Evolutionary conservation across 2,329 filamentous ascomycete genomes (phyloP), one percentile per base, ranked within the genome.

Genomic region (Graphiopsis chlorocephala): DNA sequence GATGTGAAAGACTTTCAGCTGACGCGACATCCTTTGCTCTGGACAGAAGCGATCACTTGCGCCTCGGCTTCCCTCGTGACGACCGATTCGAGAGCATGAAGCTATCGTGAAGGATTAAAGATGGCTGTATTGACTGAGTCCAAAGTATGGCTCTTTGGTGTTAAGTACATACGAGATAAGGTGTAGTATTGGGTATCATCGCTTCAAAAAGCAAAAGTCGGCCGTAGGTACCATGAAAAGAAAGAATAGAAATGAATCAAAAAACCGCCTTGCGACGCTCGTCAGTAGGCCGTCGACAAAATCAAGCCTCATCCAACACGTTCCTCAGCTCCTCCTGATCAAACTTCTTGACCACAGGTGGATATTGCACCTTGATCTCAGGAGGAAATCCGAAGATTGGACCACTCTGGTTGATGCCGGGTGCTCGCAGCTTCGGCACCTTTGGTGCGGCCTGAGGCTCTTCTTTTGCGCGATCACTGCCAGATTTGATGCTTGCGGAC

Each of bases 331-430:
- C 85, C 48, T 86, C 83, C 38, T 82, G 80, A 72, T 91, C 87
- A 25, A 91, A 75, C 1, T 76, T 77, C 28, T 85, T 82, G 0
- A 88, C 80, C 17, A 84, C 83, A 65, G 83, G 84, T 38, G 83
- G 81, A 63, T 69, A 67, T 2, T 86, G 84, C 1, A 85, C 38
- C 76, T 81, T 75, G 78, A 85, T 72, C 76, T 85, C 76, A 78
- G 85, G 72, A 77, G 86, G 82, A 68, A 94, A 90, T 0, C 91
- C 91, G 0, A 90, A 86, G 50, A 95, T 89, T 0, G 86, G 83
- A 0, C 91, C 91, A 1, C 86, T 83, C 73, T 94, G 91, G 72
- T 95, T 95, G 73, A 95, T 92, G 0, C 91, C 91, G 1, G 90
- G 85, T 4, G 85, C 78, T 50, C 91, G 82, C 50, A 80, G 63